phyloP scores from a whole-genome alignment of 805 yeast species.

The Candida peoriensis region DNA sequence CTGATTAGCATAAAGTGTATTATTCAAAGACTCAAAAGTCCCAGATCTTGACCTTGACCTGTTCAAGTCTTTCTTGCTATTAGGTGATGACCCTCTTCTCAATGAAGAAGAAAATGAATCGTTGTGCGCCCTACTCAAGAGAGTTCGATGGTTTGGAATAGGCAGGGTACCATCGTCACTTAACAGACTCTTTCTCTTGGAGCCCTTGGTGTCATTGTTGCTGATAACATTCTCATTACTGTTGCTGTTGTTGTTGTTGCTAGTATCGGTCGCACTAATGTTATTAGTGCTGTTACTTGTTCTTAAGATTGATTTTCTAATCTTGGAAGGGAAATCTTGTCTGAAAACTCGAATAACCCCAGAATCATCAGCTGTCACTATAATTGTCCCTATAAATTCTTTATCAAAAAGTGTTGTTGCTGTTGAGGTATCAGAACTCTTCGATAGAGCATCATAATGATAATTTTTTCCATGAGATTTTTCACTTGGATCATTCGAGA shows the following conservation, averaged over 20 bases:
- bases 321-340: conserved; percentile 60
- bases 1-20: neutral
- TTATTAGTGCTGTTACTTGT: no score
- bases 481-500: conserved; percentile 1
- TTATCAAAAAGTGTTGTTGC: conserved; percentile 22
- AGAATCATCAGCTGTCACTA: conserved; percentile 69
- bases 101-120: no score
- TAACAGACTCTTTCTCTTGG: no score
- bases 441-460: conserved; percentile 5
- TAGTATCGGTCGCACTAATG: no score
- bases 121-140: no score
- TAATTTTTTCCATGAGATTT: conserved; percentile 4
- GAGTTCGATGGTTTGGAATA: no score
- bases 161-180: no score
- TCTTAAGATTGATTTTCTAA: neutral
- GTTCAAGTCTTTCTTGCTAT: neutral
- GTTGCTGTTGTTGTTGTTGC: no score
- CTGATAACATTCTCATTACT: no score
- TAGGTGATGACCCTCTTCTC: no score
- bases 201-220: no score
- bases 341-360: conserved; percentile 77
- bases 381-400: conserved; percentile 39
- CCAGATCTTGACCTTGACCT: conserved; percentile 12
- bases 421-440: no score
- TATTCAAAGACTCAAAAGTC: conserved; percentile 14